Evolutionary conservation across 1,284 basidiomycete genomes (phyloP), one percentile per base, ranked within the genome.

Genomic region (Boletus albobrunnescens): DNA sequence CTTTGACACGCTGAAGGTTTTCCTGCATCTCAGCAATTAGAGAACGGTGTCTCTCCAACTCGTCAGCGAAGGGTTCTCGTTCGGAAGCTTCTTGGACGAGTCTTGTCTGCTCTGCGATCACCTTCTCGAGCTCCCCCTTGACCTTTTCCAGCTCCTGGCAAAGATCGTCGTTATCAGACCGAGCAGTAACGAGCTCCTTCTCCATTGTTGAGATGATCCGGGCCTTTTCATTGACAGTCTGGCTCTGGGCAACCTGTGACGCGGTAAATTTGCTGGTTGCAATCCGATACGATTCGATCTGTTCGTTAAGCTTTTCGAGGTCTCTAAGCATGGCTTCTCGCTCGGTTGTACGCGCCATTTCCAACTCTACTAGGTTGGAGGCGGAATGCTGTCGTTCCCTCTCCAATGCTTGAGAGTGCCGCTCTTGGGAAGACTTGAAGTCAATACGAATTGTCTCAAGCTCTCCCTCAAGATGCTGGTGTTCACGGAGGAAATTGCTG

Each of bases 1-100:
- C 86, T 69, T 84, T 84, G 56, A 82, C 79, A 45, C 77, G 78
- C 60, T 86, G 84, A 20, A 92, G 68, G 56, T 78, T 84, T 50
- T 83, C 78, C 57, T 91, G 89, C 60, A 85, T 68, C 55, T 90
- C 87, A 27, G 80, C 81, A 17, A 93, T 73, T 37, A 81, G 71
- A 14, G 81, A 82, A 32, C 86, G 84, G 64, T 90, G 84, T 32
- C 74, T 78, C 55, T 91, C 87, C 23, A 93, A 71, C 59, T 94
- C 87, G 22, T 77, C 72, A 10, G 79, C 77, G 36, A 89, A 72
- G 12, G 83, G 82, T 56, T 87, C 78, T 22, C 81, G 82, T 55
- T 87, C 83, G 4, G 84, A 86, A 19, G 80, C 81, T 57, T 90
- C 83, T 57, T 84, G 76, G 36, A 79, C 68, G n/a, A 87, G 75